Percentiles rank a stretch among this genome's conserved stretches.
These are phyloP conservation scores for Nepenthes alata DNA, from an alignment of 179 eudicot species.

Conservation along the genomic window DNA sequence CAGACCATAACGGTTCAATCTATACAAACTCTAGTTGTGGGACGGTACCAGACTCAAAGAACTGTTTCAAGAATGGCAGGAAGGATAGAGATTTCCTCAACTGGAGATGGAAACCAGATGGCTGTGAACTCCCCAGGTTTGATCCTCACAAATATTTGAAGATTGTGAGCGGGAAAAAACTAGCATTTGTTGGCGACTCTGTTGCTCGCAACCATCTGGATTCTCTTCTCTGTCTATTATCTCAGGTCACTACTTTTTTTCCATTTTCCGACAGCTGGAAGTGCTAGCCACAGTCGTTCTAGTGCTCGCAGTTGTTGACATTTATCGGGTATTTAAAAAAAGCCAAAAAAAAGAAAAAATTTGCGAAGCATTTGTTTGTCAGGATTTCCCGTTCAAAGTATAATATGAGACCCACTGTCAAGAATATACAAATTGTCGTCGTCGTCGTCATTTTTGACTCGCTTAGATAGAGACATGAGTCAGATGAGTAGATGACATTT, in stretches of 20 bases:
- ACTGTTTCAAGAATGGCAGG: constrained; percentile 58
- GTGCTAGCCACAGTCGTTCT: too few species aligned
- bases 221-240: constrained; percentile 62
- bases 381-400: neutral
- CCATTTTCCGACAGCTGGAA: too few species aligned
- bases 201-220: constrained; percentile 65
- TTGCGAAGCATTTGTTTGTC: neutral
- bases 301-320: too few species aligned
- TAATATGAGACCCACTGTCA: neutral
- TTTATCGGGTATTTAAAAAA: too few species aligned
- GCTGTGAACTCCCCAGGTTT: constrained; percentile 45
- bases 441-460: neutral
- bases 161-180: constrained; percentile 30
- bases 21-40: constrained; percentile 39
- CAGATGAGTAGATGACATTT: too few species aligned
- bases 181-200: constrained; percentile 64
- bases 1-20: constrained; percentile 20
- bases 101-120: constrained; percentile 64
- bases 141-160: constrained; percentile 27
- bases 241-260: constrained; percentile 23
- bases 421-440: neutral
- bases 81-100: constrained; percentile 33
- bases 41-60: constrained; percentile 43
- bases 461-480: too few species aligned
- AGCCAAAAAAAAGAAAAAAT: too few species aligned